Conservation (phyloP, 2,329 filamentous ascomycete genomes). For the Botryotinia convoluta region DNA sequence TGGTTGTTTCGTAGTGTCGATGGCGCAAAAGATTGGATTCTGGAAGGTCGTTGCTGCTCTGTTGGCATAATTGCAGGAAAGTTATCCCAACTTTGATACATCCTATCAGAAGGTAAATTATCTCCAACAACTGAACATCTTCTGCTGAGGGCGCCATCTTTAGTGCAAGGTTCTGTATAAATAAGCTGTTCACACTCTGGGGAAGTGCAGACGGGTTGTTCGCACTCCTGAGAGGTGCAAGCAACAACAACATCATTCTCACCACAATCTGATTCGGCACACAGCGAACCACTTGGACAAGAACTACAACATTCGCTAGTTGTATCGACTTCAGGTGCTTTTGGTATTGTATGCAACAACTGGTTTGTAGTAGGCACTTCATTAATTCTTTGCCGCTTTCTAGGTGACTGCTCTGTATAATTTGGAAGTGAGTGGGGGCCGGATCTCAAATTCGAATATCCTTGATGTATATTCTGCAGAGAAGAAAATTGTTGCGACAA, state of each 20-base stretch:
- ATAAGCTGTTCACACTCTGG: conserved; percentile 26
- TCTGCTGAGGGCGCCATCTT: conserved; percentile 22
- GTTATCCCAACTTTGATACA: conserved; percentile 19
- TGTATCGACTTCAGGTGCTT: neutral
- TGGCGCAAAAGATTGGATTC: neutral
- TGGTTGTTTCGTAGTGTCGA: neutral
- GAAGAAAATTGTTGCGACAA: neutral
- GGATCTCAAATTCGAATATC: neutral
- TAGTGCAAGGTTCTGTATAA: conserved; percentile 29
- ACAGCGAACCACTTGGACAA: conserved; percentile 30
- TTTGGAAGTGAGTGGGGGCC: neutral
- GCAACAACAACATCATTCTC: conserved; percentile 24
- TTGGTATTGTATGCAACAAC: neutral
- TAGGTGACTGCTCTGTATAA: neutral
- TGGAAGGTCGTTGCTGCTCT: neutral
- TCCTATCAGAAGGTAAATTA: conserved; percentile 5
- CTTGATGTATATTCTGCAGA: neutral
- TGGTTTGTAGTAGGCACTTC: neutral
- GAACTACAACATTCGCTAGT: conserved; percentile 35
- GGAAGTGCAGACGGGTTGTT: conserved; percentile 26
- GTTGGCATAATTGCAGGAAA: conserved; percentile 16
- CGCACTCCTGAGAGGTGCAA: conserved; percentile 28
- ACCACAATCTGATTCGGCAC: conserved; percentile 31
- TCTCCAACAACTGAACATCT: conserved; percentile 15
- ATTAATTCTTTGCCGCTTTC: conserved; percentile 12